Base-by-base conservation (phyloP, 2,329 filamentous ascomycete genomes). In the Phialophora expanda region DNA sequence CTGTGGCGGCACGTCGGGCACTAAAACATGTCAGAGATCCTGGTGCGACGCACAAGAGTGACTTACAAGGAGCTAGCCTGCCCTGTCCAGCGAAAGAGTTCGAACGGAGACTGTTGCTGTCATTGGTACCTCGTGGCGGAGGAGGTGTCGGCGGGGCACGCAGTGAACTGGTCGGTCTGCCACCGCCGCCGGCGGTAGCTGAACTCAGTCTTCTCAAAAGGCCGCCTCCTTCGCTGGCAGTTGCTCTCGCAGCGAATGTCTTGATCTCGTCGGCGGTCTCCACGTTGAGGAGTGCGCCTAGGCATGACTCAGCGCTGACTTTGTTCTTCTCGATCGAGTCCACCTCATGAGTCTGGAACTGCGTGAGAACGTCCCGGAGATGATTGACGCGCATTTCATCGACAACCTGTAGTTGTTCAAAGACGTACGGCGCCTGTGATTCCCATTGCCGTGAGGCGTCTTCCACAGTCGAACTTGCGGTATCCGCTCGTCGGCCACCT, bases 311-410 rank as follows among this genome's bases (percentile, higher is more conserved):
- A 28, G 92, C 89, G 12, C 89, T 87, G 66, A 87, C 82, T 68
- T 92, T 87, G 67, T 85, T 89, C 64, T 90, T 86, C 77, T 96
- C 91, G 17, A 94, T 88, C 72, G 91, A 88, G 75, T 99, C 95
- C 30, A 92, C 87, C 77, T 98, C 94, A 75, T 96, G 90, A 0
- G 95, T 99, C 78, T 96, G 89, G 73, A 94, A 90, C 74, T 97
- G 93, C 0, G 95, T 98, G 66, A 99, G 85, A 48, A 91, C 86
- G 78, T 98, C 94, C 68, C 94, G 90, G 66, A 99, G 83, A 74
- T 96, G 90, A 77, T 97, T 97, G 71, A 96, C 83, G 63, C 95
- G 88, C 72, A 87, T 89, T 80, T 99, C 95, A 75, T 99, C 95
- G 34, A 96, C 82, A 5, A 91, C 90, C 77, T 99, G 95, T 28